Conservation (phyloP, 306 rosid genomes). For the Glycine soja region DNA sequence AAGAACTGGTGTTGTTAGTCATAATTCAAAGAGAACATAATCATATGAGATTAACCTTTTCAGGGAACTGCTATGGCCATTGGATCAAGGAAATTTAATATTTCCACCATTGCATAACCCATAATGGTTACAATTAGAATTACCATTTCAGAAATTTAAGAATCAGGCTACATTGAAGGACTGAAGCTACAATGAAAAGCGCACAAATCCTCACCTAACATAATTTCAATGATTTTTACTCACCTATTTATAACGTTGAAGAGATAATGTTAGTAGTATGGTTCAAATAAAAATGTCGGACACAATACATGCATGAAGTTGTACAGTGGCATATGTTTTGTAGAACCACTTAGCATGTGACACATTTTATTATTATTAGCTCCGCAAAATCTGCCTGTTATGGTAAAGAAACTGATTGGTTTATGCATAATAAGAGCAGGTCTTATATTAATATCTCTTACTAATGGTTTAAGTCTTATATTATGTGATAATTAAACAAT, state of each 20-base stretch:
- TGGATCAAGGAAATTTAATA: neutral
- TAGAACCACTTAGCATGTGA: conserved; percentile 26
- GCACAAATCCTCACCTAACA: neutral
- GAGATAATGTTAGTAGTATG: neutral
- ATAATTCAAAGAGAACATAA: conserved; percentile 14
- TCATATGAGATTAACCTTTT: neutral
- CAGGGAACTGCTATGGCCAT: neutral
- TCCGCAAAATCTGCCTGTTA: neutral
- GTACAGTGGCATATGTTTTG: neutral
- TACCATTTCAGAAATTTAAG: too few species aligned
- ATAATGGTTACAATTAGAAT: neutral
- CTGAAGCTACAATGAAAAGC: neutral
- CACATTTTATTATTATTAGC: neutral
- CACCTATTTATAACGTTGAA: neutral
- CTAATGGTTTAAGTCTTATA: neutral
- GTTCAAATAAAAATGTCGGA: conserved; percentile 13
- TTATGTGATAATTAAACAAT: neutral
- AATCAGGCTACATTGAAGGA: too few species aligned
- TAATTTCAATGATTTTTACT: neutral
- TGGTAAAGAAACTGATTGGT: neutral
- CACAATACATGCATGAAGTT: neutral
- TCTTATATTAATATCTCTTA: neutral
- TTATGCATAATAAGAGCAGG: neutral
- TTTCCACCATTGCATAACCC: conserved; percentile 11
- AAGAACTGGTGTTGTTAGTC: neutral